These are phyloP conservation scores for Aeschynomene evenia DNA, from an alignment of 306 rosid species.

Conservation along the genomic window DNA sequence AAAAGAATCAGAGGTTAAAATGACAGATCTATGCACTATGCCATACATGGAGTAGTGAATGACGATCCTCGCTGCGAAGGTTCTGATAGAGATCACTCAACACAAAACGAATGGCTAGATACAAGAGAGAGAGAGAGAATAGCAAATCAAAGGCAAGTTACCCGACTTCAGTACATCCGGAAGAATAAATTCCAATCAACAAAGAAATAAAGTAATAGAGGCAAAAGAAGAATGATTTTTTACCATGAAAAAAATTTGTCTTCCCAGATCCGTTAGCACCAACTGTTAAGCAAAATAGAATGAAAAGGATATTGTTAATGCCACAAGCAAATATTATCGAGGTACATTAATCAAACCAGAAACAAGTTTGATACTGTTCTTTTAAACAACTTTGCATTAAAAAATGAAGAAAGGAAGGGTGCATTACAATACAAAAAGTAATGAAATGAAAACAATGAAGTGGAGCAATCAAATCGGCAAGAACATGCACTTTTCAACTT, in stretches of 20 bases:
- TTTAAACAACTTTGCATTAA: too few relatives aligned
- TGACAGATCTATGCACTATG: slow-evolving; percentile 4
- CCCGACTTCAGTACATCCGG: slow-evolving; percentile 14
- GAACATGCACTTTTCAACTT: too few relatives aligned
- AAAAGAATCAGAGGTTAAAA: background rate
- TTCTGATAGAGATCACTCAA: slow-evolving; percentile 88
- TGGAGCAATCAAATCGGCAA: too few relatives aligned
- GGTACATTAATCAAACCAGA: background rate
- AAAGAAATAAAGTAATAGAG: background rate
- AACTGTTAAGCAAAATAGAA: slow-evolving; percentile 46
- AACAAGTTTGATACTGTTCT: too few relatives aligned
- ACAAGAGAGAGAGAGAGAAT: slow-evolving; percentile 10
- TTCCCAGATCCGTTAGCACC: slow-evolving; percentile 99
- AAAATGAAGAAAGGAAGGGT: too few relatives aligned
- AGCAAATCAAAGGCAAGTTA: slow-evolving; percentile 15
- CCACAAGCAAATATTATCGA: background rate
- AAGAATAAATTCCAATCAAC: slow-evolving; percentile 17
- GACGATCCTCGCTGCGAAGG: slow-evolving; percentile 82
- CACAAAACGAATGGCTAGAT: slow-evolving; percentile 88
- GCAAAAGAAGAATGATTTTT: slow-evolving; percentile 15
- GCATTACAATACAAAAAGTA: too few relatives aligned
- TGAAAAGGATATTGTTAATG: slow-evolving; percentile 8
- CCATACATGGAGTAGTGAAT: slow-evolving; percentile 91
- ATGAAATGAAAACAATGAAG: too few relatives aligned
- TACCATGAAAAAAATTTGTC: slow-evolving; percentile 95